Evolutionary conservation across 495 filamentous ascomycete species (phyloP), one percentile per base, ranked within the genome.

Genomic region (Thermothielavioides terrestris): DNA sequence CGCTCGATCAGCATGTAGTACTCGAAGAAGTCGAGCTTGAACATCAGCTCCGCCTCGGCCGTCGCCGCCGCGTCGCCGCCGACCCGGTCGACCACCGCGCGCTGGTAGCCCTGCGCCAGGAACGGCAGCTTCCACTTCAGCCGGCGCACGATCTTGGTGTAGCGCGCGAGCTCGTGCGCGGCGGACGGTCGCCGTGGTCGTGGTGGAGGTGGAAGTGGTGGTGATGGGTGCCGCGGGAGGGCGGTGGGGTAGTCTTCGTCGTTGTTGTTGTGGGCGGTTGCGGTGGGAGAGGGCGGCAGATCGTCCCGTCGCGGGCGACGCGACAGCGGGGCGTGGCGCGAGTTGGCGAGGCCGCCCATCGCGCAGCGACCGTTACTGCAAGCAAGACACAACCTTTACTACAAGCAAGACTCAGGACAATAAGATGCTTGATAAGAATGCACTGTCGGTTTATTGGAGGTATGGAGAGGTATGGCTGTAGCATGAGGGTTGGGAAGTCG

Each of bases 1-100:
- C 81, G 76, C 61, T 85, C 82, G 15, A 84, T 68, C 1, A 83
- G 66, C 50, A 79, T 77, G 69, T 84, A 84, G 66, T 77, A 85
- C 52, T 85, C 82, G 65, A 81, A 77, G 53, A 84, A 85, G 53
- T 85, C 82, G 6, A 84, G 65, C 58, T 84, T 83, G 67, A 85
- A 85, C 73, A 83, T 83, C 25, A 78, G 72, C 54, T 82, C 76
- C 0, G 70, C 68, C 20, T 78, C 68, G 9, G 56, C 17, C 47
- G 56, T 3, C 41, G 25, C 31, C 39, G 41, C 27, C 49, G 52
- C 35, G 52, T 38, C 39, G 35, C 59, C 58, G 42, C 54, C 61
- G 8, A 38, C 34, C 22, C 56, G 63, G 17, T 64, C 52, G 3
- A 71, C 71, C 2, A 77, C 77, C 1, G 68, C 56, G 15, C 58